These are phyloP conservation scores for Tolypocladium ophioglossoides DNA, from an alignment of 2,329 filamentous ascomycete genomes.

Conservation along the genomic window DNA sequence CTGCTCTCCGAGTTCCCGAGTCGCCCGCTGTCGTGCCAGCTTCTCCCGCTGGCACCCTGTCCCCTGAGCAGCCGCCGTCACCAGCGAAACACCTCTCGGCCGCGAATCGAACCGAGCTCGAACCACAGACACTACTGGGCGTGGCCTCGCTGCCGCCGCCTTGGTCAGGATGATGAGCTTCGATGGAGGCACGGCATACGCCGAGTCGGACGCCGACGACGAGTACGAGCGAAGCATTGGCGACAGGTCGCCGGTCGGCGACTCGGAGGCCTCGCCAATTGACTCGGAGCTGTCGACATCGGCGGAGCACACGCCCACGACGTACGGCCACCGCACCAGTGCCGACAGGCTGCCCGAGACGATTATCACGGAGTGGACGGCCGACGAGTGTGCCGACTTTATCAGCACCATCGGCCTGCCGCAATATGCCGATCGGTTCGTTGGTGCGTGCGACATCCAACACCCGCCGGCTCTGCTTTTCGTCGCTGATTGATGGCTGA, in stretches of 20 bases:
- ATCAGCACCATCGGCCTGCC: slow-evolving; percentile 67
- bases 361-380: slow-evolving; percentile 70
- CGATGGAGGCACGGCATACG: slow-evolving; percentile 58
- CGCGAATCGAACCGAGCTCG: neutral
- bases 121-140: neutral
- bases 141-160: slow-evolving; percentile 3
- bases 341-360: slow-evolving; percentile 61
- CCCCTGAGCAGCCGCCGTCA: neutral
- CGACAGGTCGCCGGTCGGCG: slow-evolving; percentile 56
- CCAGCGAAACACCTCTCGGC: neutral
- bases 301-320: slow-evolving; percentile 69
- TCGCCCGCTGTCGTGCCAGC: neutral
- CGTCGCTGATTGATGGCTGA: slow-evolving; percentile 5
- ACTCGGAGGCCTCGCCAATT: slow-evolving; percentile 60
- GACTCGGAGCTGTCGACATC: slow-evolving; percentile 61
- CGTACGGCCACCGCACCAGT: slow-evolving; percentile 56
- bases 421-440: slow-evolving; percentile 74
- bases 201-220: slow-evolving; percentile 73
- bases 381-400: slow-evolving; percentile 85
- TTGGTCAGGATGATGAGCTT: slow-evolving; percentile 41
- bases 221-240: slow-evolving; percentile 68
- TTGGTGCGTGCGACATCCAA: slow-evolving; percentile 49
- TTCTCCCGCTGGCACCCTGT: neutral
- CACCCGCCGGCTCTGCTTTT: neutral
- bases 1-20: neutral